These are phyloP conservation scores for Chaetoscypha palmicola DNA, from an alignment of 2,329 filamentous ascomycete species.

Conservation along the genomic window DNA sequence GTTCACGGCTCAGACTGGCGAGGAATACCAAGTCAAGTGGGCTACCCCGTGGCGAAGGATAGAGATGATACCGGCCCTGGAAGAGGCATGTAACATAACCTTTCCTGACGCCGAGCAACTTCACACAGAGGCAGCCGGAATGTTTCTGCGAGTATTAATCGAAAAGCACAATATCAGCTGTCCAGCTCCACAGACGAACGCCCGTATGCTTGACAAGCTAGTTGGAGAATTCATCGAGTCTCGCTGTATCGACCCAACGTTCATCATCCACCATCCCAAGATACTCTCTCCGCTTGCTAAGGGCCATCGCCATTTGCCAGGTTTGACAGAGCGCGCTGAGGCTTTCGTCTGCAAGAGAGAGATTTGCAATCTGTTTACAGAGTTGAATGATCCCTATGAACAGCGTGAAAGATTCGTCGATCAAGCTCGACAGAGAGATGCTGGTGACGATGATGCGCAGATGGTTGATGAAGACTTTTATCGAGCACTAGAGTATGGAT, in stretches of 20 bases:
- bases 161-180: not conserved
- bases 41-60: not conserved
- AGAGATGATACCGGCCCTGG: not conserved
- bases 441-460: conserved; percentile 8
- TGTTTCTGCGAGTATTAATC: not conserved
- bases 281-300: not conserved
- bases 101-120: not conserved
- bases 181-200: not conserved
- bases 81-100: not conserved
- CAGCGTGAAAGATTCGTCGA: not conserved
- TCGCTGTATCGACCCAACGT: not conserved
- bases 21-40: not conserved
- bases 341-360: not conserved
- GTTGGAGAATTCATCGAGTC: not conserved
- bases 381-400: not conserved
- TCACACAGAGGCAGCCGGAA: not conserved
- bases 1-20: not conserved
- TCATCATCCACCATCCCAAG: not conserved
- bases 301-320: not conserved
- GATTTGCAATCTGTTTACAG: not conserved
- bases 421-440: not conserved
- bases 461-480: conserved; percentile 34
- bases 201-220: not conserved
- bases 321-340: not conserved
- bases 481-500: conserved; percentile 30